phyloP scores from a whole-genome alignment of 2,329 filamentous ascomycete species.

The Chaetothyriales sp. region DNA sequence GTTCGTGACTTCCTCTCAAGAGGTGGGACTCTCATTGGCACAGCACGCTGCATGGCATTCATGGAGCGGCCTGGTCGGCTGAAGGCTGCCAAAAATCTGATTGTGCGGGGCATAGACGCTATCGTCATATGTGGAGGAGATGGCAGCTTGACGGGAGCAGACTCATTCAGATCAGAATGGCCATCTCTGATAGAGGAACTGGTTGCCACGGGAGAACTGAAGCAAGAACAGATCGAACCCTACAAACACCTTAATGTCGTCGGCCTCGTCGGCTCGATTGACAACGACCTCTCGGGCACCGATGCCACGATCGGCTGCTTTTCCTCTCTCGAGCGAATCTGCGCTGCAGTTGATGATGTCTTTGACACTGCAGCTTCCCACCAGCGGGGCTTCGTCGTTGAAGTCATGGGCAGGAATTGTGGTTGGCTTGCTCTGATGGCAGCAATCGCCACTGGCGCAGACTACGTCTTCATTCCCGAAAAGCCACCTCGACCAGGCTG shows the following conservation, averaged over 20 bases:
- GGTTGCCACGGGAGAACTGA: conserved; percentile 57
- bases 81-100: conserved; percentile 82
- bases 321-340: conserved; percentile 82
- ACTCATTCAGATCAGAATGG: conserved; percentile 88
- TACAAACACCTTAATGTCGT: conserved; percentile 90
- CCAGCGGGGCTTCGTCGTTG: conserved; percentile 89
- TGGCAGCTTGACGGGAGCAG: conserved; percentile 86
- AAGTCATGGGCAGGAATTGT: conserved; percentile 97
- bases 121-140: conserved; percentile 95
- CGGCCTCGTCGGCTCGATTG: conserved; percentile 88
- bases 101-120: conserved; percentile 82
- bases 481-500: conserved; percentile 77
- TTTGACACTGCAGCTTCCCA: conserved; percentile 92
- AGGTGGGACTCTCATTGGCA: conserved; percentile 90
- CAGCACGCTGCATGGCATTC: conserved; percentile 82
- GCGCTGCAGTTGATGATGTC: conserved; percentile 84
- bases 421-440: conserved; percentile 96
- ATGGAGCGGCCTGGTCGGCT: conserved; percentile 75
- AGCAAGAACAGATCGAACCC: conserved; percentile 52
- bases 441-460: conserved; percentile 83
- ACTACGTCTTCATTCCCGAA: conserved; percentile 95
- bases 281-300: conserved; percentile 94
- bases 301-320: conserved; percentile 97
- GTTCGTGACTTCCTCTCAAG: conserved; percentile 88
- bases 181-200: conserved; percentile 74